Percentiles rank a stretch among this genome's conserved stretches.
phyloP scores from a whole-genome alignment of 805 yeast species.

The Torulaspora indica region DNA sequence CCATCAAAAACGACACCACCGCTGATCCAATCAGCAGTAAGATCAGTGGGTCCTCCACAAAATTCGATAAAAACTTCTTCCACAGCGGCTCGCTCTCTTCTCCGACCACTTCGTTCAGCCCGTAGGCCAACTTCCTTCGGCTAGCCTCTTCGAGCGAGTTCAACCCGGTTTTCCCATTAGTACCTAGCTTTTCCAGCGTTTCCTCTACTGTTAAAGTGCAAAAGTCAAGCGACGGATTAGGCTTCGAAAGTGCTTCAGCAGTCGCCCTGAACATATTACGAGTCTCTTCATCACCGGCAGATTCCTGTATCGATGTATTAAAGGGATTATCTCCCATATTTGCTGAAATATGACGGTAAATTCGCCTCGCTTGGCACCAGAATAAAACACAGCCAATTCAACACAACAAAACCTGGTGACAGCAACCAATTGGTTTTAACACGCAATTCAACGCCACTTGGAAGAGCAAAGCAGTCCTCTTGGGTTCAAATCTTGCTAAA shows the following conservation, averaged over 20 bases:
- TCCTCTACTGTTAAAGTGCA: slow-evolving; percentile 62
- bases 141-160: slow-evolving; percentile 63
- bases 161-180: slow-evolving; percentile 60
- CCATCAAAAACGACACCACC: slow-evolving; percentile 78
- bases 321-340: slow-evolving; percentile 38
- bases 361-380: neutral
- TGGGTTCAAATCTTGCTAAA: neutral
- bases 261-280: slow-evolving; percentile 18
- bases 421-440: neutral
- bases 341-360: neutral
- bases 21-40: slow-evolving; percentile 88
- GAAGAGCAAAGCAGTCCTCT: neutral
- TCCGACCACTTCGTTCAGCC: slow-evolving; percentile 67
- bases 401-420: too few species aligned
- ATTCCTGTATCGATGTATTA: slow-evolving; percentile 9
- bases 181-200: slow-evolving; percentile 54
- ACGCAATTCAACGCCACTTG: neutral
- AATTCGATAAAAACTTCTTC: slow-evolving; percentile 71
- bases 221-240: slow-evolving; percentile 57
- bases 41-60: slow-evolving; percentile 88
- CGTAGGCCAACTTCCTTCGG: slow-evolving; percentile 68
- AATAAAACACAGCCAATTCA: neutral
- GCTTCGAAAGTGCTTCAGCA: slow-evolving; percentile 32
- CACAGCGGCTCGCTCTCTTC: slow-evolving; percentile 73
- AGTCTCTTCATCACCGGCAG: slow-evolving; percentile 5